phyloP scores from a whole-genome alignment of 1,139 yeast species.

The Debaryomycetaceae sp. region DNA sequence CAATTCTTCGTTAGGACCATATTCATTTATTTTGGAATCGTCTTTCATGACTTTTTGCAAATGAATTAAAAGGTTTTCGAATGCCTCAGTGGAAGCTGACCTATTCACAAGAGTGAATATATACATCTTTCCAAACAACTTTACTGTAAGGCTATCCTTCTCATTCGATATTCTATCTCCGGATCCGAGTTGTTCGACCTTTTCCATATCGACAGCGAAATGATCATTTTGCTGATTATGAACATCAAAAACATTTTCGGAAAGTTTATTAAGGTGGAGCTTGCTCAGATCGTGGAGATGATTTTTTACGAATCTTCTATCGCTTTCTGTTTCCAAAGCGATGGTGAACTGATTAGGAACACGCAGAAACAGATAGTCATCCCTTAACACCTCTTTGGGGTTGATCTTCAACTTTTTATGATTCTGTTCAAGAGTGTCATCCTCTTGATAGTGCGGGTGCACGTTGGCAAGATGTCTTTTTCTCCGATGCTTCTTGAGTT shows the following conservation, averaged over 20 bases:
- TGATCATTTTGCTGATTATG: not conserved
- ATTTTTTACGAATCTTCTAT: constrained; percentile 11
- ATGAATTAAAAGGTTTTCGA: constrained; percentile 16
- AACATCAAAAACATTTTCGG: not conserved
- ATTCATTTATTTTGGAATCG: constrained; percentile 1
- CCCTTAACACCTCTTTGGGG: constrained; percentile 9
- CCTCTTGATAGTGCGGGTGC: not conserved
- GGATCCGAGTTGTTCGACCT: constrained; percentile 17
- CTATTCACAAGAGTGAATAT: constrained; percentile 25
- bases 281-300: not conserved
- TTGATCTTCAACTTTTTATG: not conserved
- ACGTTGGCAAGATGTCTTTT: not conserved
- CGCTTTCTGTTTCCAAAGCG: constrained; percentile 37
- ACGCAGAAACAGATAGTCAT: constrained; percentile 23
- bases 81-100: constrained; percentile 13
- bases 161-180: constrained; percentile 20
- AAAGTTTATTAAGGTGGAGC: not conserved
- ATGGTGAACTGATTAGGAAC: constrained; percentile 31
- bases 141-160: constrained; percentile 17
- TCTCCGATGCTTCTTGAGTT: not conserved
- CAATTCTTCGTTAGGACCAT: constrained; percentile 9
- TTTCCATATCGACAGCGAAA: constrained; percentile 15
- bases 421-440: not conserved
- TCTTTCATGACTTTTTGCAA: constrained; percentile 12
- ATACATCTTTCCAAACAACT: constrained; percentile 18